phyloP scores from a whole-genome alignment of 306 rosid genomes.

The Delonix regia region DNA sequence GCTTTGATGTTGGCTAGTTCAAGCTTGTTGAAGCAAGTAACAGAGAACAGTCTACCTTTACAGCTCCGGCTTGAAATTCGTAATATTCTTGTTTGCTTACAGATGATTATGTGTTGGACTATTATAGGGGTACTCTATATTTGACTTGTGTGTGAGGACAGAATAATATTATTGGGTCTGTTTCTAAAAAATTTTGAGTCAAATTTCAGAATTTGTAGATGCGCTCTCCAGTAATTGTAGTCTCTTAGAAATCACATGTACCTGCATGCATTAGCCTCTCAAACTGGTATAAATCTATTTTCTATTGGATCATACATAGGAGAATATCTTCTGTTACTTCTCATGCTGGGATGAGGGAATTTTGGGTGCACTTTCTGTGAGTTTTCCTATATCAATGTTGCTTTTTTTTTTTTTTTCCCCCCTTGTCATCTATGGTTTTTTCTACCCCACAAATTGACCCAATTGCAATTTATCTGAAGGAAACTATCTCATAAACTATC shows the following conservation, averaged over 20 bases:
- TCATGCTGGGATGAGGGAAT: conserved; percentile 8
- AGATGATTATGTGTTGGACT: conserved; percentile 34
- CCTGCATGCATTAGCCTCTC: conserved; percentile 6
- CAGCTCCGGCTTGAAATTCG: conserved; percentile 62
- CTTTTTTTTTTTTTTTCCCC: too few relatives aligned
- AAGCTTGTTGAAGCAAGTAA: conserved; percentile 63
- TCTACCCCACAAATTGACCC: conserved; percentile 39
- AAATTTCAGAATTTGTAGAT: too few relatives aligned
- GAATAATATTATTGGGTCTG: too few relatives aligned
- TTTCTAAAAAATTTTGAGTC: too few relatives aligned
- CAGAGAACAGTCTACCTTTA: conserved; percentile 54
- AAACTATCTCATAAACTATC: conserved; percentile 54
- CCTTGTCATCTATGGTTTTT: too few relatives aligned
- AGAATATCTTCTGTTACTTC: conserved; percentile 15
- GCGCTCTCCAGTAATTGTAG: too few relatives aligned
- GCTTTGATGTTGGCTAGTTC: conserved; percentile 64
- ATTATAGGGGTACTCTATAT: conserved; percentile 24
- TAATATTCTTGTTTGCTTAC: conserved; percentile 50
- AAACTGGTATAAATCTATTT: conserved; percentile 16
- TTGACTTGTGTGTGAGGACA: too few relatives aligned
- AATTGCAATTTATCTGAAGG: conserved; percentile 51
- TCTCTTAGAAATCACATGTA: not conserved
- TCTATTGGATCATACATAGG: conserved; percentile 13
- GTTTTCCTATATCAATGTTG: too few relatives aligned
- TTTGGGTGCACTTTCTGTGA: conserved; percentile 20